Percentiles rank a stretch among this genome's conserved stretches.
These are phyloP conservation scores for Komagataea norvegica DNA, from an alignment of 1,139 yeast genomes.

Conservation along the genomic window DNA sequence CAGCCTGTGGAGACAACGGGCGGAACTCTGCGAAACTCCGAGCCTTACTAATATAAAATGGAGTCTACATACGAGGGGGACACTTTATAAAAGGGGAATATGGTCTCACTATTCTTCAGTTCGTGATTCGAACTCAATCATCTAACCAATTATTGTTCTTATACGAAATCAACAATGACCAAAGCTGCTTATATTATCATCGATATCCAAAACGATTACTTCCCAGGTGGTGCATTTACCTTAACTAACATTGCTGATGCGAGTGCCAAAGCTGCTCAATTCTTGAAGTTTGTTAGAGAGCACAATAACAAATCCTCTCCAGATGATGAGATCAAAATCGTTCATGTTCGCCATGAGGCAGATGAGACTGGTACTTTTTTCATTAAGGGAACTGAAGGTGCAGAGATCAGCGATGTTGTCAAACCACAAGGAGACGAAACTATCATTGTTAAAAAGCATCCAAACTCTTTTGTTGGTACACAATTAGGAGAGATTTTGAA, in stretches of 20 bases:
- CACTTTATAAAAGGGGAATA: no score
- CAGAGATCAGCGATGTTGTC: slow-evolving; percentile 12
- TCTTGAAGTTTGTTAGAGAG: slow-evolving; percentile 13
- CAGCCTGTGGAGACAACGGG: no score
- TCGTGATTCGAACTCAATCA: no score
- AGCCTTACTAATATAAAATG: no score
- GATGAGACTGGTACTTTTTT: slow-evolving; percentile 10
- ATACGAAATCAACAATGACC: slow-evolving; percentile 1
- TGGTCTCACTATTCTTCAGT: no score
- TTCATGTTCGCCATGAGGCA: slow-evolving; percentile 16
- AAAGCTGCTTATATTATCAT: slow-evolving; percentile 16
- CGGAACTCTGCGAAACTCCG: no score
- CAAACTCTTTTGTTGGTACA: slow-evolving; percentile 16
- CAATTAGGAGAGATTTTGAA: slow-evolving; percentile 11
- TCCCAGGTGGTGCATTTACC: slow-evolving; percentile 12
- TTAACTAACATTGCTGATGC: slow-evolving; percentile 13
- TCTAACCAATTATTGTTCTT: no score
- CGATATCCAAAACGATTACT: slow-evolving; percentile 21
- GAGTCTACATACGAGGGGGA: no score
- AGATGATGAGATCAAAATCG: slow-evolving; percentile 6
- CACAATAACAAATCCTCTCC: neutral
- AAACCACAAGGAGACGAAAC: slow-evolving; percentile 11
- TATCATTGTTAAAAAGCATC: slow-evolving; percentile 12
- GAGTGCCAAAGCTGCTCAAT: slow-evolving; percentile 10
- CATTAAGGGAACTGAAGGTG: slow-evolving; percentile 9